These are phyloP conservation scores for Botrytis elliptica DNA, from an alignment of 2,329 filamentous ascomycete genomes.

Conservation along the genomic window DNA sequence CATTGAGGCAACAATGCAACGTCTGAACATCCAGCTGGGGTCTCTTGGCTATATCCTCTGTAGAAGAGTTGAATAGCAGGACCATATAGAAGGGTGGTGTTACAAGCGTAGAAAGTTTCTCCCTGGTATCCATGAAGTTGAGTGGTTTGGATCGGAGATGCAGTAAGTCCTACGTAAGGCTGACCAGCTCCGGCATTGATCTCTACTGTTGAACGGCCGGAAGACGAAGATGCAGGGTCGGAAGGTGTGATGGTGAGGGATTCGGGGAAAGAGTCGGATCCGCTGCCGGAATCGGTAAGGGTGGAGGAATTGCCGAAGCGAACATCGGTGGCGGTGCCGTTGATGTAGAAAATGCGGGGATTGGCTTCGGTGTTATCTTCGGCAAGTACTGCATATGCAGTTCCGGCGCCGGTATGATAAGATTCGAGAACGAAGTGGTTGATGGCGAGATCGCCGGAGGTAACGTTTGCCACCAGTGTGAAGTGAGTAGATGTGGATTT, in stretches of 20 bases:
- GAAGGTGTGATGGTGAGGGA: conserved; percentile 43
- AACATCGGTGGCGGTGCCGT: conserved; percentile 45
- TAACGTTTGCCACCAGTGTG: conserved; percentile 48
- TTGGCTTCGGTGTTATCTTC: conserved; percentile 27
- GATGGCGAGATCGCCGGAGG: conserved; percentile 42
- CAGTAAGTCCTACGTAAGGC: conserved; percentile 40
- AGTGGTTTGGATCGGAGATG: conserved; percentile 41
- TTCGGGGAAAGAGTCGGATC: conserved; percentile 37
- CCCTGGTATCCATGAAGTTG: conserved; percentile 33
- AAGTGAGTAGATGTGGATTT: conserved; percentile 35
- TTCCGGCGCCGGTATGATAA: conserved; percentile 47
- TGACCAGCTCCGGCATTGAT: conserved; percentile 44
- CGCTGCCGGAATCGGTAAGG: conserved; percentile 44
- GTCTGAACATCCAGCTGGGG: conserved; percentile 45
- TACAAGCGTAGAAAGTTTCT: conserved; percentile 46
- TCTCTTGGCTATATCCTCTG: conserved; percentile 41
- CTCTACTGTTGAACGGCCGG: conserved; percentile 36
- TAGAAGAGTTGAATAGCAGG: conserved; percentile 40
- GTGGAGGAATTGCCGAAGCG: conserved; percentile 39
- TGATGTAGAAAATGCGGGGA: conserved; percentile 48
- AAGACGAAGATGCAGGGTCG: not conserved
- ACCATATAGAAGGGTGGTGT: conserved; percentile 46
- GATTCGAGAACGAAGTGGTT: conserved; percentile 44
- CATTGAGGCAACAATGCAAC: conserved; percentile 48
- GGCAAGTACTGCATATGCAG: conserved; percentile 43